Evolutionary conservation across 352 stramenopile genomes (phyloP).

Genomic region (Phytopythium litorale): DNA sequence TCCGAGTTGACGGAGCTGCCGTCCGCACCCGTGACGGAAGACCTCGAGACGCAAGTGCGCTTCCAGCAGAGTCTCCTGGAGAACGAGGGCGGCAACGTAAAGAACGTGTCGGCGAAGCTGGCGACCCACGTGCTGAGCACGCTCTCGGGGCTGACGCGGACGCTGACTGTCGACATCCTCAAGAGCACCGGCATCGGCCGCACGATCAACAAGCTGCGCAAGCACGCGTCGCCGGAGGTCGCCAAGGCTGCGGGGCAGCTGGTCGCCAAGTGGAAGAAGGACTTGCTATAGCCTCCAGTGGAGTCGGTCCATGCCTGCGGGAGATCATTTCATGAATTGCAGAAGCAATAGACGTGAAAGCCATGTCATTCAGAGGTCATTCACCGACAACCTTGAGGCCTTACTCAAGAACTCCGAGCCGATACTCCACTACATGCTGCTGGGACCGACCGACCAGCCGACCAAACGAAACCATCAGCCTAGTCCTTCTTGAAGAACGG

Average conservation of each 20-base stretch:
- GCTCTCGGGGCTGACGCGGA: slow-evolving; percentile 63
- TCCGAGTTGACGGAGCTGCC: slow-evolving; percentile 9
- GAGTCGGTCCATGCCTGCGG: background rate
- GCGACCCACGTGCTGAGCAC: slow-evolving; percentile 69
- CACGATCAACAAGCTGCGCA: slow-evolving; percentile 86
- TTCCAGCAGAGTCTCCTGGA: slow-evolving; percentile 76
- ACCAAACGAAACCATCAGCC: too few species aligned
- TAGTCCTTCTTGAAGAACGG: slow-evolving; percentile 12
- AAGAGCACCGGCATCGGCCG: slow-evolving; percentile 77
- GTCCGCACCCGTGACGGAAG: slow-evolving; percentile 25
- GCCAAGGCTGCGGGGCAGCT: slow-evolving; percentile 62
- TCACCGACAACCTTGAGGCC: background rate
- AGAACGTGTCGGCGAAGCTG: slow-evolving; percentile 60
- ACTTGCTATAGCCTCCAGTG: slow-evolving; percentile 44
- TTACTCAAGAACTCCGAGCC: background rate
- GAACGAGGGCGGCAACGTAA: slow-evolving; percentile 63
- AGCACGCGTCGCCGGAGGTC: slow-evolving; percentile 60
- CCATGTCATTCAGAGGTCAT: background rate
- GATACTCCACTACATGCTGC: background rate
- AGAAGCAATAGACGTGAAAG: background rate
- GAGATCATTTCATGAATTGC: background rate
- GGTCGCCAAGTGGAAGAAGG: slow-evolving; percentile 85
- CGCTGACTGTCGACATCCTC: slow-evolving; percentile 79
- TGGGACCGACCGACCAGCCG: background rate
- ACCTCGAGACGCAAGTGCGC: slow-evolving; percentile 57